Base-by-base conservation (phyloP, 352 stramenopile genomes). In the Globisporangium radiosum region DNA sequence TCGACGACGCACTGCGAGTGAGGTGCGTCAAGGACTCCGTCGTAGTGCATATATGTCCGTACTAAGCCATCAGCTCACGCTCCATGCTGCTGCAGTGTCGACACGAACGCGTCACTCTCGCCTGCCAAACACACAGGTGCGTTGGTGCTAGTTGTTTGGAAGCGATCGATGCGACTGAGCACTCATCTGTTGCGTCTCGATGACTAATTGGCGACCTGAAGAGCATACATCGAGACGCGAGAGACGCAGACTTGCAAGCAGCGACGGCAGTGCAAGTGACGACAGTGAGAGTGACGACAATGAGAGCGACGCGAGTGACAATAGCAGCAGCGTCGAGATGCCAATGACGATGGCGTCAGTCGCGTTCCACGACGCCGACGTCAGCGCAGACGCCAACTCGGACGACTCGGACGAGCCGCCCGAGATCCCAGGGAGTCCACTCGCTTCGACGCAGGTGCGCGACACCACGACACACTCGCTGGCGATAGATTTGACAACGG, bases 351-450 rank as follows among this genome's bases (percentile, higher is more conserved):
- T 57, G 43, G 15, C 39, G 13, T 37, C 39, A 6, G 36, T 67
- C 43, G 40, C 25, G 9, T 54, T 63, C 15, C 54, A 25, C 14
- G n/a, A 62, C 47, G 59, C 50, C 36, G 25, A 58, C 19, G 53
- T 45, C 7, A 39, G 44, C 11, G 39, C 43, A 19, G 44, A 50
- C 13, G 39, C 61, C 1, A 68, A 71, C 53, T 70, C 70, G 37
- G 68, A 78, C 6, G 64, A 67, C 15, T 70, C 64, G 7, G 69
- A 75, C n/a, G 78, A 88, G 51, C 81, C 81, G 5, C 81, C 81
- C 0, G 81, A 91, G 61, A 91, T 91, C 17, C 81, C 81, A 4
- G 81, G 78, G 33, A 88, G 75, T 56, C 78, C 78, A 2, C 67
- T 88, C 36, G 63, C 69, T 33, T 33, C 25, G 25, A 33, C 25